Percentiles rank a stretch among this genome's conserved stretches.
phyloP scores from a whole-genome alignment of 2,329 filamentous ascomycete genomes.

The Stagonosporopsis chrysanthemi region DNA sequence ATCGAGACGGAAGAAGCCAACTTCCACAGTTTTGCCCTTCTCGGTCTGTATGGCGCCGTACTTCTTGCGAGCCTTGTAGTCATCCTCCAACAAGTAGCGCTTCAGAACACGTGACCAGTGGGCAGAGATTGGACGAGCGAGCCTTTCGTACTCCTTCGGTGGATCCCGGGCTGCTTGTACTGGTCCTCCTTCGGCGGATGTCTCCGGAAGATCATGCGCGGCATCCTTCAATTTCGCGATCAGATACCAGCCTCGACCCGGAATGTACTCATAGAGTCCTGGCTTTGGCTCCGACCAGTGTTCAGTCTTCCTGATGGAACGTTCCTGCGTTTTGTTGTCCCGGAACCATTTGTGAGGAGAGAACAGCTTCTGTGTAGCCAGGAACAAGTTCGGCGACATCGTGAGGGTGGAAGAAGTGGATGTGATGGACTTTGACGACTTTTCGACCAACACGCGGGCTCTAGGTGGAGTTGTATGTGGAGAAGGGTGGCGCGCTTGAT shows the following conservation, averaged over 20 bases:
- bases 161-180: constrained; percentile 16
- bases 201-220: constrained; percentile 34
- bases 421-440: not conserved
- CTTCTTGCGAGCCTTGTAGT: constrained; percentile 57
- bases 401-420: constrained; percentile 13
- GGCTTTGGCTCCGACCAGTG: constrained; percentile 58
- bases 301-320: constrained; percentile 53
- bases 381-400: constrained; percentile 61
- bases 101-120: constrained; percentile 60
- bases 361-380: constrained; percentile 58
- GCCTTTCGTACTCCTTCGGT: constrained; percentile 32
- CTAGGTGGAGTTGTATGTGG: constrained; percentile 19
- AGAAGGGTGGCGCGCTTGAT: constrained; percentile 13
- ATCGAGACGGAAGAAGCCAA: constrained; percentile 59
- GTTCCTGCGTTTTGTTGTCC: constrained; percentile 48
- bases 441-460: constrained; percentile 1
- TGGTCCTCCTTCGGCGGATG: constrained; percentile 29
- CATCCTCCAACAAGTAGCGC: constrained; percentile 57
- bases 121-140: constrained; percentile 47
- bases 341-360: constrained; percentile 60
- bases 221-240: constrained; percentile 50
- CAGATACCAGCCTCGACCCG: constrained; percentile 60
- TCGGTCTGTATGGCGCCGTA: constrained; percentile 51
- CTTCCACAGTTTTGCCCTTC: constrained; percentile 49
- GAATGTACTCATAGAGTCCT: constrained; percentile 59